Evolutionary conservation across 208 protist genomes (phyloP), one percentile per base, ranked within the genome.

Genomic region (Leishmania tropica): DNA sequence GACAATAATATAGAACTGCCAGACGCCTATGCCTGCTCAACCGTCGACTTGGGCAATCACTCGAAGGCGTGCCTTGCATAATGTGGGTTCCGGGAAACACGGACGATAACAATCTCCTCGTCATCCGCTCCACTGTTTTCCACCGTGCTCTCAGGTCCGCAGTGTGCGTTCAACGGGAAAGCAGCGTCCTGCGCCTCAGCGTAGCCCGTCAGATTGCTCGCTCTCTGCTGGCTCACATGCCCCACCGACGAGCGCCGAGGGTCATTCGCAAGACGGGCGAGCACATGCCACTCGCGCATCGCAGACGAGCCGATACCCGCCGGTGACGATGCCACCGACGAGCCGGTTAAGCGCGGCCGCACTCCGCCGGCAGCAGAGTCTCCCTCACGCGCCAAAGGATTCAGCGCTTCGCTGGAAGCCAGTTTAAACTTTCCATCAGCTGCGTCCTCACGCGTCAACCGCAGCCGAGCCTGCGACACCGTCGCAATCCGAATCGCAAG

Each of bases 391-490:
- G 35, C 35, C 1, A 70, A n/a, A 4, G 65, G 65, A n/a, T 70
- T 70, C 35, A 3, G 4, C 35, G 3, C 35, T 6, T n/a, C n/a
- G 0, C 65, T 6, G 51, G 51, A 6, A 19, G 51, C 1, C 51
- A 19, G 6, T 62, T 62, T n/a, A 4, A 13, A 31, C 84, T 51
- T 24, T 89, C 71, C 28, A 88, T 80, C 19, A 83, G 79, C 19
- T 53, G 53, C 54, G 88, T 80, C 53, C 73, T 48, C 53, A 78
- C 48, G 48, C 85, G 90, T 19, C 64, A 68, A 37, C 35, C 72
- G 83, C 79, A 87, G 28, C 10, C 53, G 0, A 31, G 65, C 37
- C 65, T 71, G 65, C 65, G 35, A 47, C 65, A 71, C 65, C 10
- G 65, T 71, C 37, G 65, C 37, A 45, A 71, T 71, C 37, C 65